Evolutionary conservation across 129 eudicot genomes (phyloP).

Genomic region (Flaveria sonorensis): DNA sequence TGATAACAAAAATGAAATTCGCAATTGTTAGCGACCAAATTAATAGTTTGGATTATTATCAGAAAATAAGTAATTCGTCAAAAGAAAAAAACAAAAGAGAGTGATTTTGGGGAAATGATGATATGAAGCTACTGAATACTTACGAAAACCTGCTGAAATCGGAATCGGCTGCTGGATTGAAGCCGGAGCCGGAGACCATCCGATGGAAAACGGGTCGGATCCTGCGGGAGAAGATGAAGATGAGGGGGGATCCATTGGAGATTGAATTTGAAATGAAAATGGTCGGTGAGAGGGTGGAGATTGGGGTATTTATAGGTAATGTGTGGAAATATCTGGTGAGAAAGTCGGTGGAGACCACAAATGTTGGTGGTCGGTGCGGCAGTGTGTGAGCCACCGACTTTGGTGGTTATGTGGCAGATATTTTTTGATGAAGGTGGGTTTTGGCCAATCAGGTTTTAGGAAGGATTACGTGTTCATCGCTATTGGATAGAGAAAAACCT

Average conservation of each 20-base stretch:
- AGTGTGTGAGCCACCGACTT: not conserved
- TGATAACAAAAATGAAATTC: too few relatives aligned
- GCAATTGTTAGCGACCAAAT: too few relatives aligned
- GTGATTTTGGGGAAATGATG: too few relatives aligned
- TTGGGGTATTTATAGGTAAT: slow-evolving; percentile 30
- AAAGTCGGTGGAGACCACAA: not conserved
- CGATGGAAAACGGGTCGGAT: slow-evolving; percentile 3
- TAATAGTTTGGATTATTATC: too few relatives aligned
- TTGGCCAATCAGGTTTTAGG: slow-evolving; percentile 21
- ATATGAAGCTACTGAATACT: not conserved
- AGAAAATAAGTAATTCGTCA: too few relatives aligned
- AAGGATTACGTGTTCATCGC: not conserved
- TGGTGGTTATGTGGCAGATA: slow-evolving; percentile 19
- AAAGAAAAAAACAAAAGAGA: too few relatives aligned
- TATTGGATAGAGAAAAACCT: not conserved
- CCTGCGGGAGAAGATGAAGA: not conserved
- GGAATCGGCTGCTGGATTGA: slow-evolving; percentile 17
- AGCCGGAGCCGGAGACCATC: slow-evolving; percentile 1
- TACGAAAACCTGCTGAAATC: not conserved
- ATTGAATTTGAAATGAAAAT: not conserved
- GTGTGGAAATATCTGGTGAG: slow-evolving; percentile 20
- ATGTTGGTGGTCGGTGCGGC: not conserved
- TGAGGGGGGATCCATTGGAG: slow-evolving; percentile 21
- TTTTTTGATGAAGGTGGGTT: slow-evolving; percentile 8
- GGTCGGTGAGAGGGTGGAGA: slow-evolving; percentile 15